phyloP scores from a whole-genome alignment of 495 filamentous ascomycete genomes.

The Lepidopterella palustris region DNA sequence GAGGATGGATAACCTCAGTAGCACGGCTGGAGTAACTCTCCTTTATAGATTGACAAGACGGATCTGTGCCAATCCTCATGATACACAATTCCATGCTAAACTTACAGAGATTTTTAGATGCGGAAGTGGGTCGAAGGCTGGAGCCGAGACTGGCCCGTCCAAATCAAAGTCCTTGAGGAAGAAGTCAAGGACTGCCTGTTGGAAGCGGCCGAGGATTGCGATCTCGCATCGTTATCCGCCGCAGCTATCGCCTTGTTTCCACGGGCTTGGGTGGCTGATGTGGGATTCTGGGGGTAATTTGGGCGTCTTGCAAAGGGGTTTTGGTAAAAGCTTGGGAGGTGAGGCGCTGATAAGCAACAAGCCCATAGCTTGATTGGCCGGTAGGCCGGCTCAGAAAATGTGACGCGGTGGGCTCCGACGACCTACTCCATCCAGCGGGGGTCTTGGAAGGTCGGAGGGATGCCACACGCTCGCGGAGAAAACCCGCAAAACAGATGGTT shows the following conservation, averaged over 20 bases:
- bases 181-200: neutral
- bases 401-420: constrained; percentile 22
- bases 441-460: too few relatives aligned
- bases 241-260: constrained; percentile 8
- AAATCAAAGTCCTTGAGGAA: neutral
- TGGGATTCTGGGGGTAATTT: neutral
- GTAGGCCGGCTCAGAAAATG: neutral
- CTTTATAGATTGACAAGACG: constrained; percentile 3
- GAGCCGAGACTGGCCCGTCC: constrained; percentile 5
- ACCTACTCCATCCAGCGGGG: too few relatives aligned
- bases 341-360: constrained; percentile 14
- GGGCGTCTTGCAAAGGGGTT: constrained; percentile 4
- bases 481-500: neutral
- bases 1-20: neutral
- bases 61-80: constrained; percentile 22
- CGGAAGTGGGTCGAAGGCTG: neutral
- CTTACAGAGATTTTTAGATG: neutral
- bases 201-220: constrained; percentile 17
- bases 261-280: constrained; percentile 3
- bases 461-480: too few relatives aligned
- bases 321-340: constrained; percentile 17
- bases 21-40: neutral
- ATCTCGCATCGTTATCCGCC: constrained; percentile 22
- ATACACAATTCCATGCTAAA: constrained; percentile 12
- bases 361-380: constrained; percentile 8